Evolutionary conservation across 2,329 filamentous ascomycete species (phyloP), one percentile per base, ranked within the genome.

Genomic region (Aspergillus brunneoviolaceus): DNA sequence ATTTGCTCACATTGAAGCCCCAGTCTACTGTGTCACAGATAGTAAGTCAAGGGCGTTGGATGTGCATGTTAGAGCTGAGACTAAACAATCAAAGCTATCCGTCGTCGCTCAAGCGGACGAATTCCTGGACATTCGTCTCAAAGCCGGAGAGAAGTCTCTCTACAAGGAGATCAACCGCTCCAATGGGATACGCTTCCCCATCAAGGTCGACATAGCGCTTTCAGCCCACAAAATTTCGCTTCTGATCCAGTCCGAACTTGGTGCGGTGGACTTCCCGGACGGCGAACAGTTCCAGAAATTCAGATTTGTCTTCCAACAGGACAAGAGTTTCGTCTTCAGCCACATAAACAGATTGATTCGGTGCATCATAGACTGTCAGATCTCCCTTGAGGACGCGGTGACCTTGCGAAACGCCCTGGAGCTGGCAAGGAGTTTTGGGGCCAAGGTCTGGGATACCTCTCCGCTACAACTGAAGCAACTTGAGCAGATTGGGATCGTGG

Each of bases 381-480:
- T 88, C 7, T 72, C 77, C 23, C 69, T 75, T 69, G 78, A 80
- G 73, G 92, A 98, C 71, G 88, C 90, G 0, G 74, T 86, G 4
- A 84, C 89, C 2, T 82, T 87, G 1, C 84, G 84, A 29, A 87
- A 87, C 62, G 89, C 89, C 5, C 82, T 98, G 1, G 89, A 94
- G 69, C 82, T 98, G 5, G 84, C 89, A 51, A 84, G 94, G 59
- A 92, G 91, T 64, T 78, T 98, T 55, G 84, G 86, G 23, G 90
- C 92, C 2, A 85, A 84, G 60, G 83, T 83, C 1, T 96, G 93
- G 95, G 95, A 99, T 69, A 87, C 89, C 35, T 90, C 87, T 2
- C 85, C 90, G 0, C 81, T 89, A 23, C 90, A 97, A 66, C 84
- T 99, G 69, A 89, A 89, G 61, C 94, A 98, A 72, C 83, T 99